Percentiles rank a stretch among this genome's conserved stretches.
Conservation (phyloP, 2,329 filamentous ascomycete species). For the Myotisia sp. region DNA sequence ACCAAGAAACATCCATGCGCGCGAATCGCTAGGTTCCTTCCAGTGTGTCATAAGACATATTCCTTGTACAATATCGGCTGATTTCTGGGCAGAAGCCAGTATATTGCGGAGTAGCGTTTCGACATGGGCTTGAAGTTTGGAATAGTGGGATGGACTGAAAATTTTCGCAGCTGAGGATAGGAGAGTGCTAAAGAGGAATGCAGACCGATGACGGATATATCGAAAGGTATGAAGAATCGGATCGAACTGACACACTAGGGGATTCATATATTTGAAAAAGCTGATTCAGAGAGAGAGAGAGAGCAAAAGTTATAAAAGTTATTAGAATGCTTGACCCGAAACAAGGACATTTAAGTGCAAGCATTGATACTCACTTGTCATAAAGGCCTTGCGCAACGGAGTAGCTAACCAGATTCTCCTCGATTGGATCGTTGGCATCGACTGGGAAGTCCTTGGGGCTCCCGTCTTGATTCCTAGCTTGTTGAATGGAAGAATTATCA, state of each 20-base stretch:
- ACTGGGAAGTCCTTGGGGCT: constrained; percentile 5
- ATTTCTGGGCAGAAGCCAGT: constrained; percentile 25
- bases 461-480: background rate
- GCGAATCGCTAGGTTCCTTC: constrained; percentile 31
- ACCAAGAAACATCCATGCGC: constrained; percentile 28
- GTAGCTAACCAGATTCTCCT: constrained; percentile 16
- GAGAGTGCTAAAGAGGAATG: constrained; percentile 25
- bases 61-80: constrained; percentile 27
- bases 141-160: constrained; percentile 23
- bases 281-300: constrained; percentile 11
- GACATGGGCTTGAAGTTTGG: constrained; percentile 17
- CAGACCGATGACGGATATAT: constrained; percentile 23
- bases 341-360: background rate
- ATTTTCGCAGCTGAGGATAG: constrained; percentile 25
- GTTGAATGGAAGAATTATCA: constrained; percentile 2
- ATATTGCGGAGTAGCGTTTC: constrained; percentile 18
- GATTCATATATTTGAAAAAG: constrained; percentile 28
- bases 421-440: constrained; percentile 18
- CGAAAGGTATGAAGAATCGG: constrained; percentile 25
- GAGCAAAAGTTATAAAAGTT: too few species aligned
- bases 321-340: too few species aligned
- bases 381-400: constrained; percentile 19
- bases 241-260: constrained; percentile 30
- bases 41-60: constrained; percentile 27
- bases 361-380: constrained; percentile 17